phyloP scores from a whole-genome alignment of 148 eudicot species.

The Limonium bicolor region DNA sequence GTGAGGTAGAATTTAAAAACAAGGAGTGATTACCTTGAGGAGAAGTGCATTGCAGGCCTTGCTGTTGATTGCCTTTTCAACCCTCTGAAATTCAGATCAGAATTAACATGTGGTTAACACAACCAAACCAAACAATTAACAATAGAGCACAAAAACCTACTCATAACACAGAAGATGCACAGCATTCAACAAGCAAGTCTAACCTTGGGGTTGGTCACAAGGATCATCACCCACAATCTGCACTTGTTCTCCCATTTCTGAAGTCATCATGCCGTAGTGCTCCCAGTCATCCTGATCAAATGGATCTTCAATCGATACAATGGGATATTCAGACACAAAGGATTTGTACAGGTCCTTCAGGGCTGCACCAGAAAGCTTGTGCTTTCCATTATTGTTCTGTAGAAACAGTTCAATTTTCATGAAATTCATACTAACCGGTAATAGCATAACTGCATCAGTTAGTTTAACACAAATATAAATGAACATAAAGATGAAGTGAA shows the following conservation, averaged over 20 bases:
- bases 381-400: conserved; percentile 74
- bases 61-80: conserved; percentile 35
- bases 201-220: conserved; percentile 97
- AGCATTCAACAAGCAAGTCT: too few species aligned
- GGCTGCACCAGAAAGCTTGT: conserved; percentile 66
- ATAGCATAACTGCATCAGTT: too few species aligned
- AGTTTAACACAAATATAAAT: too few species aligned
- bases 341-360: conserved; percentile 90
- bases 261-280: conserved; percentile 61
- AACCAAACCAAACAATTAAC: background rate
- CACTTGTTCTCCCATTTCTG: conserved; percentile 67
- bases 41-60: conserved; percentile 50
- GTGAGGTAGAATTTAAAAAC: too few species aligned
- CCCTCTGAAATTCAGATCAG: conserved; percentile 21
- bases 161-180: background rate
- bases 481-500: too few species aligned
- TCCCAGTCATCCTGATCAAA: conserved; percentile 99
- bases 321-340: conserved; percentile 69
- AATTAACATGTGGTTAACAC: background rate
- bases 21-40: conserved; percentile 22
- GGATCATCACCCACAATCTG: conserved; percentile 92
- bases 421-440: too few species aligned
- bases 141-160: background rate
- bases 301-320: conserved; percentile 91
- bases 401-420: too few species aligned